A percentile compares a stretch with the other conserved stretches of the same genome.
Evolutionary conservation across 2,329 filamentous ascomycete species (phyloP).

Genomic region (Aspergillus sp.): DNA sequence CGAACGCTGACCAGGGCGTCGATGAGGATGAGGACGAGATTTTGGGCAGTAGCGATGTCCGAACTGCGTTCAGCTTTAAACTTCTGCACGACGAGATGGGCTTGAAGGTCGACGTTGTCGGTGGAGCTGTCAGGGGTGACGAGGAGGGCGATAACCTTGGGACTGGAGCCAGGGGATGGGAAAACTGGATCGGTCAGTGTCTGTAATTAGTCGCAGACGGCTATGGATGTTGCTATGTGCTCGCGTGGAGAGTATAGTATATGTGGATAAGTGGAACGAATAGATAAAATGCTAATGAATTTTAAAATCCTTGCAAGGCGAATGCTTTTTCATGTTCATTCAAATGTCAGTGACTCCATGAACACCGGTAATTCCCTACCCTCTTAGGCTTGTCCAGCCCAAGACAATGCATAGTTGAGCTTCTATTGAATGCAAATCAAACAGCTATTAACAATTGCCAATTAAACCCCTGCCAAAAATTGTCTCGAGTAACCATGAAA

Average conservation of each 20-base stretch:
- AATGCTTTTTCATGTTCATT: not conserved
- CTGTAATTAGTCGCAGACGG: conserved; percentile 49
- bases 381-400: not conserved
- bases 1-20: conserved; percentile 62
- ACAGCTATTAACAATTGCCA: not conserved
- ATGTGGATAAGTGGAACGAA: not conserved
- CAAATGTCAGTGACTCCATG: not conserved
- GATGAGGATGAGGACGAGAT: conserved; percentile 72
- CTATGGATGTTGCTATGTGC: not conserved
- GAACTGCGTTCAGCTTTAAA: conserved; percentile 73
- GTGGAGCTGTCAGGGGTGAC: conserved; percentile 64
- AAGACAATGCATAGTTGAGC: not conserved
- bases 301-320: not conserved
- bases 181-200: conserved; percentile 80
- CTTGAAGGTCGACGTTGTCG: conserved; percentile 72
- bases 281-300: not conserved
- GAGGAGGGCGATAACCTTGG: conserved; percentile 52
- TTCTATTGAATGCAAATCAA: not conserved
- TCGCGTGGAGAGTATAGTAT: not conserved
- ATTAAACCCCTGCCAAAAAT: not conserved
- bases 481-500: not conserved
- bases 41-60: conserved; percentile 79
- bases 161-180: conserved; percentile 79
- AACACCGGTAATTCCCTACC: not conserved
- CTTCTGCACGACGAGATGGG: conserved; percentile 79